Evolutionary conservation across 208 protist species (phyloP), one percentile per base, ranked within the genome.

Genomic region (Balamuthia mandrillaris): DNA sequence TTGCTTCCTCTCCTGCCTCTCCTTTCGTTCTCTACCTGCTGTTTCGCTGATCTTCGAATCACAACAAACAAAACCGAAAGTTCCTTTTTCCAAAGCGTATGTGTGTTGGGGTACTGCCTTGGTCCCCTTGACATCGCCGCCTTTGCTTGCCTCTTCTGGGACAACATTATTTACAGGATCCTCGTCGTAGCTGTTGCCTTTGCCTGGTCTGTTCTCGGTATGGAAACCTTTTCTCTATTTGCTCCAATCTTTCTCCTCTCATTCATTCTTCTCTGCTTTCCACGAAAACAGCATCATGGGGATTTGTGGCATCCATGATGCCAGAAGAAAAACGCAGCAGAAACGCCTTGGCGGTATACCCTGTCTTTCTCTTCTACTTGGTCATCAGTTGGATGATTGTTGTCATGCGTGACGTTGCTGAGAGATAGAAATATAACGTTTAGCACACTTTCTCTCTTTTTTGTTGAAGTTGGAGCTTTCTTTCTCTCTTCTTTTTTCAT

Each of bases 41-140:
- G 61, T n/a, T n/a, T n/a, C n/a, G n/a, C n/a, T n/a, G n/a, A n/a
- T n/a, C n/a, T n/a, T n/a, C n/a, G n/a, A n/a, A n/a, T n/a, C n/a
- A n/a, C n/a, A n/a, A n/a, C n/a, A n/a, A n/a, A n/a, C n/a, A n/a
- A n/a, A n/a, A n/a, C n/a, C n/a, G n/a, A n/a, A n/a, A 92, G 95
- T 54, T 97, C 96, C 45, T 96, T 98, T 61, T 97, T 98, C 86
- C 96, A 98, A 77, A 95, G 88, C 6, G 92, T 97, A 27, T 98
- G 96, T 87, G 92, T 96, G n/a, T 91, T 98, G 78, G 96, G 96
- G 16, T 98, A 98, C 90, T 98, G 95, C 81, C 75, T 97, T 14
- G 91, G 93, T 10, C 96, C 96, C 14, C 81, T 97, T 6, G 91
- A 90, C 29, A 54, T 96, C 44, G 90, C 86, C 18, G 66, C 86